phyloP scores from a whole-genome alignment of 2,329 filamentous ascomycete species.

The Monosporascus sp. region DNA sequence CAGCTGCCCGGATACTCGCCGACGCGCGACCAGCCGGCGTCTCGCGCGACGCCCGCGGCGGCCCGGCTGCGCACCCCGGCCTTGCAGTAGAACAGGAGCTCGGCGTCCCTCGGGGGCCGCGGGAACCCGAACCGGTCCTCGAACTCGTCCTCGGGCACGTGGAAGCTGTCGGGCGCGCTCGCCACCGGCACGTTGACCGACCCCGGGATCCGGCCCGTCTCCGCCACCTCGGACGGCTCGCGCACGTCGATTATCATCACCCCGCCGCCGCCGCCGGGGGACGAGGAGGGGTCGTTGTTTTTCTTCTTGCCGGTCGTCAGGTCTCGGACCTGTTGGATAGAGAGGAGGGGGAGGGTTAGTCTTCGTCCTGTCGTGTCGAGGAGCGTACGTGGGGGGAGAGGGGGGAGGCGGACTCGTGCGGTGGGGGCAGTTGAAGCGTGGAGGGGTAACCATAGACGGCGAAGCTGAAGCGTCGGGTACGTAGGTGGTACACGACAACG shows the following conservation, averaged over 20 bases:
- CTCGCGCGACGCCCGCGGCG: slow-evolving; percentile 70
- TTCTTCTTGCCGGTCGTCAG: slow-evolving; percentile 5
- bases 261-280: not conserved
- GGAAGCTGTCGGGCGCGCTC: slow-evolving; percentile 72
- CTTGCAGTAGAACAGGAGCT: slow-evolving; percentile 87
- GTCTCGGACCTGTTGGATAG: slow-evolving; percentile 14
- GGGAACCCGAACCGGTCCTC: slow-evolving; percentile 74
- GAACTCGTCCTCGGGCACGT: slow-evolving; percentile 73
- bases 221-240: slow-evolving; percentile 61
- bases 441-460: no score
- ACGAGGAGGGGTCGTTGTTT: not conserved
- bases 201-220: slow-evolving; percentile 69
- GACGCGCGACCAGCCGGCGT: slow-evolving; percentile 68
- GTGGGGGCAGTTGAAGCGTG: no score
- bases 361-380: not conserved
- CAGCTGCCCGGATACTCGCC: slow-evolving; percentile 72
- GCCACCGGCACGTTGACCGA: slow-evolving; percentile 79
- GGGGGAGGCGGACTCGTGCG: not conserved
- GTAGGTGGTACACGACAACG: not conserved
- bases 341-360: not conserved
- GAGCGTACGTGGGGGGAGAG: not conserved
- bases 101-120: slow-evolving; percentile 45
- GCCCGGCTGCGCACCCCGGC: slow-evolving; percentile 77
- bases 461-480: not conserved
- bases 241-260: slow-evolving; percentile 53